Evolutionary conservation across 2,329 filamentous ascomycete genomes (phyloP).

Genomic region (Trichoderma aggressivum): DNA sequence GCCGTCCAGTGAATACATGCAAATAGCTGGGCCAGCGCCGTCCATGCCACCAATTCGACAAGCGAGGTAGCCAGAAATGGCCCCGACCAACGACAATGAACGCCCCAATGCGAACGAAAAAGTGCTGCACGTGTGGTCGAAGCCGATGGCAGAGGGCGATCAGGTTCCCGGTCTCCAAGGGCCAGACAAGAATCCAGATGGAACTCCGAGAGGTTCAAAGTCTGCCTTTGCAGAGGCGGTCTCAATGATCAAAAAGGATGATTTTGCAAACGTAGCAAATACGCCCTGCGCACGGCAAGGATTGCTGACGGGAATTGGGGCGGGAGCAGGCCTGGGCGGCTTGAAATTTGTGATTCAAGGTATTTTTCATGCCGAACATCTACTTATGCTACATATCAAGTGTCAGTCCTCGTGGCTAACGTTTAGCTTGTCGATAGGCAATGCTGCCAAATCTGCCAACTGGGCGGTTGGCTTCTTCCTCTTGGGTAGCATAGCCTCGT

Average conservation of each 20-base stretch:
- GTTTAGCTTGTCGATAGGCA: conserved; percentile 26
- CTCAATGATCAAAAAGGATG: conserved; percentile 62
- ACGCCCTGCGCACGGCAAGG: conserved; percentile 82
- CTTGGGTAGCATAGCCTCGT: conserved; percentile 65
- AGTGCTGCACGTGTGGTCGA: conserved; percentile 37
- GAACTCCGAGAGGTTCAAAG: conserved; percentile 19
- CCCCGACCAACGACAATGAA: conserved; percentile 30
- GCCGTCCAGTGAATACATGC: neutral
- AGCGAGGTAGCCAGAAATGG: conserved; percentile 36
- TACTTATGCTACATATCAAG: neutral
- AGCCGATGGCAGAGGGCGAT: conserved; percentile 31
- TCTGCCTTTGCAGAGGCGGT: conserved; percentile 56
- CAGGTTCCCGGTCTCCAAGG: conserved; percentile 16
- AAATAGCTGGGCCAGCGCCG: neutral
- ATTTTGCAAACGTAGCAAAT: conserved; percentile 71
- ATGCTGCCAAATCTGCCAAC: conserved; percentile 59
- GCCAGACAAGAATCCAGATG: conserved; percentile 15
- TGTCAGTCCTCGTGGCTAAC: neutral
- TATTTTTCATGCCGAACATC: conserved; percentile 39
- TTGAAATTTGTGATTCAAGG: conserved; percentile 72
- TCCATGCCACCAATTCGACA: conserved; percentile 15
- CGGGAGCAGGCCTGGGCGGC: conserved; percentile 72
- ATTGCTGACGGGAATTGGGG: conserved; percentile 76
- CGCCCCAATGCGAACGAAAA: conserved; percentile 29
- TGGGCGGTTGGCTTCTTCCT: conserved; percentile 82